These are phyloP conservation scores for Pyrenophora teres DNA, from an alignment of 2,329 filamentous ascomycete genomes.

Conservation along the genomic window DNA sequence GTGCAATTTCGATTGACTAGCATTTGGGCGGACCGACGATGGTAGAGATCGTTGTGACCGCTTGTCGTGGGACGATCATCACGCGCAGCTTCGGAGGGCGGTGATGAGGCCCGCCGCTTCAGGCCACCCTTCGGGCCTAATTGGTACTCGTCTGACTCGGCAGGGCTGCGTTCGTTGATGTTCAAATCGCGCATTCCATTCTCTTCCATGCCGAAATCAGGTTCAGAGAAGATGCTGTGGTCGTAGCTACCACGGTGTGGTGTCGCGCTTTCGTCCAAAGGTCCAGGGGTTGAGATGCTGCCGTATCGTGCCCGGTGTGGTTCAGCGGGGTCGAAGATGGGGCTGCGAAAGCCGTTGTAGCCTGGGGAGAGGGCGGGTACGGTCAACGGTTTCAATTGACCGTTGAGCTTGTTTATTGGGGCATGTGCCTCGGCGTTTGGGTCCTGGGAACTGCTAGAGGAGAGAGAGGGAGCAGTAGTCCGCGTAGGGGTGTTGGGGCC, in stretches of 20 bases:
- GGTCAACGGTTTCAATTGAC: constrained; percentile 52
- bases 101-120: constrained; percentile 68
- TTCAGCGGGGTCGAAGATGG: constrained; percentile 45
- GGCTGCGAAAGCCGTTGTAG: constrained; percentile 51
- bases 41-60: constrained; percentile 56
- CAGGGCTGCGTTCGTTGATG: constrained; percentile 58
- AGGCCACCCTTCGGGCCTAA: constrained; percentile 57
- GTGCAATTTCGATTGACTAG: constrained; percentile 61
- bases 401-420: constrained; percentile 49
- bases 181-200: constrained; percentile 57
- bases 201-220: constrained; percentile 60
- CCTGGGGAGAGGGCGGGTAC: constrained; percentile 53
- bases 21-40: constrained; percentile 61
- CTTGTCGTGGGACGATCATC: constrained; percentile 53
- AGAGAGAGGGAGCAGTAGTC: constrained; percentile 37
- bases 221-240: constrained; percentile 58
- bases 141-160: constrained; percentile 52
- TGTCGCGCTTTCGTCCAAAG: constrained; percentile 56
- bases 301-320: constrained; percentile 51
- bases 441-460: constrained; percentile 42
- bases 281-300: constrained; percentile 53
- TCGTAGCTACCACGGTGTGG: constrained; percentile 68
- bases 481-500: constrained; percentile 62
- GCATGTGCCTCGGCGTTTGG: constrained; percentile 42
- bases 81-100: constrained; percentile 60